A percentile compares a stretch with the other conserved stretches of the same genome.
These are phyloP conservation scores for Solanum chmielewskii DNA, from an alignment of 257 asterid genomes.

Conservation along the genomic window DNA sequence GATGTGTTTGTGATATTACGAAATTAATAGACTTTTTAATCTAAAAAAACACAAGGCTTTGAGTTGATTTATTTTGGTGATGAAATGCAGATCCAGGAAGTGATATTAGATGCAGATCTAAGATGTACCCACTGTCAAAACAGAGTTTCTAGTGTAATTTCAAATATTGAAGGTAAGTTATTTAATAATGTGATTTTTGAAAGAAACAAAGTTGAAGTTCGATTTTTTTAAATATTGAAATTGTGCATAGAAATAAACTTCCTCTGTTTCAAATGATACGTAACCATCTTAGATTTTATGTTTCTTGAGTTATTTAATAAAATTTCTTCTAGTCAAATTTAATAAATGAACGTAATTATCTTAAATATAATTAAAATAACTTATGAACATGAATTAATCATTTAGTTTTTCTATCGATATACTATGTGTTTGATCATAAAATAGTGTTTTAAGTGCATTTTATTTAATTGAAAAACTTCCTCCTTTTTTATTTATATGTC, in stretches of 20 bases:
- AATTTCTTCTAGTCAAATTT: too few relatives aligned
- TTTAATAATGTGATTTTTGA: not conserved
- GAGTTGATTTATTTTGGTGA: not conserved
- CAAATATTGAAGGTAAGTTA: slow-evolving; percentile 14
- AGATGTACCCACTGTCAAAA: slow-evolving; percentile 15
- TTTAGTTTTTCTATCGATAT: too few relatives aligned
- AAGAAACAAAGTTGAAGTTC: not conserved
- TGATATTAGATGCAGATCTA: slow-evolving; percentile 17
- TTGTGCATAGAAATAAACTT: not conserved
- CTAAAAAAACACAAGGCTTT: not conserved
- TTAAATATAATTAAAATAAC: too few relatives aligned
- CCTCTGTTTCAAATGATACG: not conserved
- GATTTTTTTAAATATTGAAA: not conserved
- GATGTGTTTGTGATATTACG: not conserved
- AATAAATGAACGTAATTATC: too few relatives aligned
- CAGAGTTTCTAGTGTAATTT: slow-evolving; percentile 12
- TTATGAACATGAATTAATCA: too few relatives aligned
- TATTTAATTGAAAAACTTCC: not conserved
- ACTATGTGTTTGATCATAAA: too few relatives aligned
- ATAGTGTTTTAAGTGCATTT: not conserved
- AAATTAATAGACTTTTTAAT: not conserved
- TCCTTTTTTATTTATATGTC: not conserved
- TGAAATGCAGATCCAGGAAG: slow-evolving; percentile 9
- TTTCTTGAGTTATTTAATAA: not conserved
- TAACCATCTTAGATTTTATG: not conserved